These are phyloP conservation scores for Mycena indigotica DNA, from an alignment of 768 basidiomycete species.

Conservation along the genomic window DNA sequence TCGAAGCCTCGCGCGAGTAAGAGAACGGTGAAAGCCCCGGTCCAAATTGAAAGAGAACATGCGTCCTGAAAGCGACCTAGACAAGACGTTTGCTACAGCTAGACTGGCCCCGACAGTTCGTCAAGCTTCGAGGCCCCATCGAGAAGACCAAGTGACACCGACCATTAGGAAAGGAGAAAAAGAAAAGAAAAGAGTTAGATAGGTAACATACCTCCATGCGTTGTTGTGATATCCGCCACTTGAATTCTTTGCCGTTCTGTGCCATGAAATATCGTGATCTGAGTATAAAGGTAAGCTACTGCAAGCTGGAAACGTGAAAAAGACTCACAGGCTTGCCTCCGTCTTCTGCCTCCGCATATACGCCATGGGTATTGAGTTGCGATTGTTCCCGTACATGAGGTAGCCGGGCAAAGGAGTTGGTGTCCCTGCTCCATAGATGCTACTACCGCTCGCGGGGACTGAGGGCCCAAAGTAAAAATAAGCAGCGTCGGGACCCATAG, in stretches of 20 bases:
- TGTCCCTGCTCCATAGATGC: slow-evolving; percentile 12
- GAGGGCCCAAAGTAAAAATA: slow-evolving; percentile 68
- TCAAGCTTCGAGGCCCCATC: background rate
- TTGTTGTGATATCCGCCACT: slow-evolving; percentile 68
- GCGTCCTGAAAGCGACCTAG: background rate
- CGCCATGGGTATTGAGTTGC: slow-evolving; percentile 56
- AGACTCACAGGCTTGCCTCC: slow-evolving; percentile 64
- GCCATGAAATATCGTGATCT: slow-evolving; percentile 78
- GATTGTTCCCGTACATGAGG: slow-evolving; percentile 69
- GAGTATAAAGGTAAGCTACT: slow-evolving; percentile 6
- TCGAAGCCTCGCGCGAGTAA: too few species aligned
- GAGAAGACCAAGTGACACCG: background rate
- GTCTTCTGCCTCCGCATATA: slow-evolving; percentile 58
- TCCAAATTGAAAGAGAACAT: background rate
- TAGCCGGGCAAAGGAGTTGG: slow-evolving; percentile 62
- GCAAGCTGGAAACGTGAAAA: background rate
- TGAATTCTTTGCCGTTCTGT: slow-evolving; percentile 69
- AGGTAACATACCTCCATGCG: slow-evolving; percentile 68
- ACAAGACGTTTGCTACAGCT: background rate
- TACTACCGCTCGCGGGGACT: slow-evolving; percentile 1
- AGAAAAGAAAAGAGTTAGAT: slow-evolving; percentile 1
- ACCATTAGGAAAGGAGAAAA: slow-evolving; percentile 2
- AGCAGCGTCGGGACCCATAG: slow-evolving; percentile 81
- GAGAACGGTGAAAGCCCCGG: background rate
- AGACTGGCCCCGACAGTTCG: background rate